Evolutionary conservation across 768 basidiomycete species (phyloP), one percentile per base, ranked within the genome.

Genomic region (Antrodiella citrinella): DNA sequence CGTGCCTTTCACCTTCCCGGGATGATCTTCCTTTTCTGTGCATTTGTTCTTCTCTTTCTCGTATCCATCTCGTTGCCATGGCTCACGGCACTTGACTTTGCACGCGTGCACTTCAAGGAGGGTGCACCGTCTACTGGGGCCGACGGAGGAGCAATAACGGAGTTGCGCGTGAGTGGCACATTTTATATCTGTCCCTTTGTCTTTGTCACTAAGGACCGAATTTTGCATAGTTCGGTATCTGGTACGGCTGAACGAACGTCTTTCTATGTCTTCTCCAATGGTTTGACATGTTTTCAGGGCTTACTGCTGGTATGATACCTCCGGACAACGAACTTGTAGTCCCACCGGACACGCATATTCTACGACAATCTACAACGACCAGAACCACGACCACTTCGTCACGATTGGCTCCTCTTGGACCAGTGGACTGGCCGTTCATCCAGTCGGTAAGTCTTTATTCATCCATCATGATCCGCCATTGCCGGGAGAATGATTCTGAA

Each of bases 1-100:
- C 73, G 80, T 54, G 57, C 65, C 21, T 79, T 83, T 67, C 82
- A 81, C 59, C 69, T 87, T 52, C 81, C 82, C 2, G 82, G 79
- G 25, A 57, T 77, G 30, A 63, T 80, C 55, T 72, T 79, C 56
- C 67, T 87, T 48, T 69, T 78, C 58, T 67, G 64, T 41, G 86
- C 87, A 22, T 75, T 87, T 51, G 73, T 83, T 1, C 75, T 89
- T 54, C 76, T 75, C 56, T 69, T 88, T 61, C 67, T 89, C 54
- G 76, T 80, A 25, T 81, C 86, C 11, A 72, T 90, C 45, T 89
- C 86, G 13, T 68, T 88, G 2, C 87, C 88, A 1, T 81, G 69
- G 66, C 70, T 90, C 19, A 71, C 81, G 18, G 77, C 74, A 0
- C 68, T 88, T 56, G 86, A 88, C 65, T 71, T 90, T 59, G 72